Base-by-base conservation (phyloP, 2,329 filamentous ascomycete genomes). In the Curvularia lunata region DNA sequence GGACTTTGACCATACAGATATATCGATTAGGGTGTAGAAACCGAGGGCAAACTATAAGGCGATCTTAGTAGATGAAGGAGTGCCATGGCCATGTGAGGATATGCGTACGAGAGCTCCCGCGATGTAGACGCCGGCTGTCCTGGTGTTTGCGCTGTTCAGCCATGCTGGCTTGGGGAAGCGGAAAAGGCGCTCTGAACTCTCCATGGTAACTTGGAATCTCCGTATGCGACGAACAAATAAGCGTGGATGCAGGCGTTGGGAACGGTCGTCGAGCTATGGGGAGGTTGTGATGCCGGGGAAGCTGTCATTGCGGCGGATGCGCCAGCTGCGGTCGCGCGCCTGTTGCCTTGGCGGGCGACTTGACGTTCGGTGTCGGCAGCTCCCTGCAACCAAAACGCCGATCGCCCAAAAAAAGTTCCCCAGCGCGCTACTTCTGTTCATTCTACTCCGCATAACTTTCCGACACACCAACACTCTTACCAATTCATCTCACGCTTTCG, bases 1-100 rank as follows among this genome's bases (percentile, higher is more conserved):
- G 57, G 86, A 87, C 67, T 85, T 85, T 50, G 86, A 88, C 78
- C 82, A 89, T 56, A 85, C 81, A 18, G 86, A 83, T 59, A 86
- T 85, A 67, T 90, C 87, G 76, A 90, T 82, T 65, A 90, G 83
- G 75, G 87, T 84, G 82, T 88, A 90, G 79, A 90, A 86, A 12
- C 87, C 87, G 52, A 89, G 80, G 32, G 87, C 85, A 78, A 90
- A 90, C 88, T 90, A 60, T 21, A 30, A 3, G 13, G 10, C 51
- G 58, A 53, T 52, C 34, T 64, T 52, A 60, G 46, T 52, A 4
- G 47, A 5, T 28, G 52, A 45, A 40, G 10, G 10, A 16, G 9
- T 13, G 28, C 27, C 18, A 19, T 6, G 18, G 40, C 3, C 5
- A 25, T 23, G 19, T 38, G 32, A 9, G 5, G 16, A 21, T 25